phyloP scores from a whole-genome alignment of 176 grass and related monocot genomes.

The Hordeum vulgare region DNA sequence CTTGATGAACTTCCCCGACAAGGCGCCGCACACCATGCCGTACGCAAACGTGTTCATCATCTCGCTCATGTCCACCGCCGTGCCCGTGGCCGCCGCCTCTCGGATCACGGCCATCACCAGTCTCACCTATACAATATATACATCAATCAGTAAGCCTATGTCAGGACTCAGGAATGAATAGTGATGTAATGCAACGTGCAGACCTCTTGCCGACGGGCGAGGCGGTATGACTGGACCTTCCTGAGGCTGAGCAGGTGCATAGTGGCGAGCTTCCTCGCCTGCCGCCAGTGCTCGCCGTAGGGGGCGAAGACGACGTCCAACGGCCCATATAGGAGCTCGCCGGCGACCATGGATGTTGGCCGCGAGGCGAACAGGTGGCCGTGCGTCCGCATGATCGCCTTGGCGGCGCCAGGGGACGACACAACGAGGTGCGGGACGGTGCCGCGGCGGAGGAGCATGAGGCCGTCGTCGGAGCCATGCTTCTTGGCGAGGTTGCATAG shows the following conservation, averaged over 20 bases:
- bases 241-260: background rate
- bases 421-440: background rate
- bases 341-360: background rate
- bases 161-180: background rate
- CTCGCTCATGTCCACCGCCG: background rate
- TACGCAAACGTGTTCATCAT: background rate
- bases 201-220: background rate
- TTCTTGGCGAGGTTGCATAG: background rate
- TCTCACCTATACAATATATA: background rate
- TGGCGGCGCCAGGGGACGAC: background rate
- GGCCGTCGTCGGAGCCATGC: background rate
- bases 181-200: background rate
- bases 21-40: slow-evolving; percentile 7
- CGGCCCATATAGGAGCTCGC: background rate
- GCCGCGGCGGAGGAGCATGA: background rate
- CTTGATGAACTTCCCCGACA: slow-evolving; percentile 8
- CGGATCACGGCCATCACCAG: background rate
- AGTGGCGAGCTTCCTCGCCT: background rate
- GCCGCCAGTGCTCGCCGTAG: background rate
- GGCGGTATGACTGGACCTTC: background rate
- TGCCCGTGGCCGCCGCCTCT: background rate
- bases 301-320: background rate
- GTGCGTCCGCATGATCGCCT: background rate
- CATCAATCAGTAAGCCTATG: too few relatives aligned
- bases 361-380: background rate